Base-by-base conservation (phyloP, 768 basidiomycete genomes). In the Dacryopinax primogenitus region DNA sequence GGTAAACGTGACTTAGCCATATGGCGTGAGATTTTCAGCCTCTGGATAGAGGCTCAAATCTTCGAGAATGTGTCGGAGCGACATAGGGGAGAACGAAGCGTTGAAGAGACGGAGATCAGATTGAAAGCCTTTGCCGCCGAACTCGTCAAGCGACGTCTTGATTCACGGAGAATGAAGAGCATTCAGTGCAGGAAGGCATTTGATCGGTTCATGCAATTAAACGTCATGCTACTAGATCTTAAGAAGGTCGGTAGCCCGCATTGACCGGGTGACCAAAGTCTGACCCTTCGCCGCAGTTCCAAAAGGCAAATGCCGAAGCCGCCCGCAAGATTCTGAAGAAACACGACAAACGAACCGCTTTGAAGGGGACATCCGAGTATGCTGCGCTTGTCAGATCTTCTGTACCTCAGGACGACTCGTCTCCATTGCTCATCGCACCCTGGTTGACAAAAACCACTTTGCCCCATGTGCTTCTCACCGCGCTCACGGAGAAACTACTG, bases 311-410 rank as follows among this genome's bases (percentile, higher is more conserved):
- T 71, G 80, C 86, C 6, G 92, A 95, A 74, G 93, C 92, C 1
- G 88, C 87, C 1, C 84, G 92, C 35, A 96, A 96, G 76, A 92
- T 92, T 66, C 81, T 95, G 63, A 95, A 95, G 80, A 96, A 96
- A 72, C 93, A 94, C 72, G 82, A 89, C 32, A 95, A 95, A 72
- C 85, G 90, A 2, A 95, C 92, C 0, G 84, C 88, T 0, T 77
- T 97, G 9, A 87, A 89, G 0, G 79, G 77, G 16, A 75, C 76
- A 6, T 67, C 67, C 18, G 74, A 76, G 1, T 51, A 28, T 33
- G 35, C 39, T 62, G 64, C 62, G 34, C 30, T 65, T 37, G 32
- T 44, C 32, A 9, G 23, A 45, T 23, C 18, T 16, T 32, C 23
- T 51, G 63, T n/a, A 12, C 37, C 30, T 11, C 28, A 66, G 72